Percentiles rank a stretch among this genome's conserved stretches.
phyloP scores from a whole-genome alignment of 1,139 yeast genomes.

The Magnusiomyces suaveolens region DNA sequence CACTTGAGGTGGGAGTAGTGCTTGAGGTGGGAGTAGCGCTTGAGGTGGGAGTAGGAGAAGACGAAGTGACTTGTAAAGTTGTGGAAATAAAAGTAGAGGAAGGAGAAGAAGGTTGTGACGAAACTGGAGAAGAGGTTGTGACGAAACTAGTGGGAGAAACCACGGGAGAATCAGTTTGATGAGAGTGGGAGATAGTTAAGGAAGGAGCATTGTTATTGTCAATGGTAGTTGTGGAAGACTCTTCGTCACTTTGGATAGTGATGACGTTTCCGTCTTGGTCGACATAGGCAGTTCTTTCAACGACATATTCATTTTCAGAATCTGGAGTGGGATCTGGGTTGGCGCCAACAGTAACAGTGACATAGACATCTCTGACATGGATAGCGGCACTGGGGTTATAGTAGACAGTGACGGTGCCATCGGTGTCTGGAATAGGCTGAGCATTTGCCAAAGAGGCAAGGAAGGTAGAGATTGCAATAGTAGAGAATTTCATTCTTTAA shows the following conservation, averaged over 20 bases:
- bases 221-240: conserved; percentile 10
- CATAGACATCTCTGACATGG: conserved; percentile 6
- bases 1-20: conserved; percentile 14
- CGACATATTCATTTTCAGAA: not conserved
- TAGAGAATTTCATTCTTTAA: conserved; percentile 5
- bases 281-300: conserved; percentile 10
- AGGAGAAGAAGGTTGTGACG: too few species aligned
- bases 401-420: conserved; percentile 4
- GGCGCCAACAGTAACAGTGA: conserved; percentile 8
- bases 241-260: conserved; percentile 6
- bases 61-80: conserved; percentile 11
- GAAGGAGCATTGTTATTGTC: conserved; percentile 6
- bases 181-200: too few species aligned
- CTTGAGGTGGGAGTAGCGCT: conserved; percentile 3
- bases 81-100: not conserved
- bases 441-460: not conserved
- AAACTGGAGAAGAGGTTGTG: conserved; percentile 12
- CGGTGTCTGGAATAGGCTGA: not conserved
- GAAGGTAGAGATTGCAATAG: not conserved
- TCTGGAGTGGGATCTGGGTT: not conserved
- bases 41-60: conserved; percentile 16
- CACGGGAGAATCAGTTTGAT: too few species aligned
- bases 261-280: conserved; percentile 15
- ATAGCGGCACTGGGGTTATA: conserved; percentile 4
- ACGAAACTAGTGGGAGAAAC: not conserved